Evolutionary conservation across 345 rosid genomes (phyloP), one percentile per base, ranked within the genome.

Genomic region (Gossypium ekmanianum): DNA sequence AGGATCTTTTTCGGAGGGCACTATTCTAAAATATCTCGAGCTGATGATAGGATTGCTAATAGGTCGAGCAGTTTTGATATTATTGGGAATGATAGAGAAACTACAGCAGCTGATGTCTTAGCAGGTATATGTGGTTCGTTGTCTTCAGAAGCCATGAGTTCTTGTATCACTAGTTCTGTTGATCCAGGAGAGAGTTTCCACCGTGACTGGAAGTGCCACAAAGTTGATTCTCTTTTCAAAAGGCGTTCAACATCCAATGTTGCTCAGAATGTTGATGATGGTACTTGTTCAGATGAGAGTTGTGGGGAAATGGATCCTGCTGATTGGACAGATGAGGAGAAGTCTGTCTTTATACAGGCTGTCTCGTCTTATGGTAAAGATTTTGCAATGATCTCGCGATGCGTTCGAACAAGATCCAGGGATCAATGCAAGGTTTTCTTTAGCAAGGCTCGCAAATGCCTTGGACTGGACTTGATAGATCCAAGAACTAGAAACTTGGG

Each of bases 271-370:
- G 80, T 81, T 70, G 98, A 87, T 76, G 92, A 91, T 76, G 97
- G 90, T 76, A 89, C 93, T 39, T 92, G 92, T 61, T 92, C 98
- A 8, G 98, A 89, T 78, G 98, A 94, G 76, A 92, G 98, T 79
- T 89, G 93, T 74, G 97, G 92, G 77, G 97, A 92, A 75, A 86
- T 89, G 83, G 97, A 87, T 77, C 85, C 92, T 71, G 57, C 87
- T 78, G 94, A 89, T 77, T 95, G 98, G 99, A 92, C 97, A 7
- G 98, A 95, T 74, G 88, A 86, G 82, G 99, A 95, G 77, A 91
- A 91, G 77, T 86, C 88, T 68, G 75, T 84, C 62, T 90, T 95
- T 84, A 76, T 95, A 61, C 89, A 82, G 77, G 98, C 97, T 14
- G 86, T 92, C 27, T 88, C 93, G 7, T 71, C 82, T 34, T 90